Evolutionary conservation across 345 rosid genomes (phyloP), one percentile per base, ranked within the genome.

Genomic region (Hirschfeldia incana): DNA sequence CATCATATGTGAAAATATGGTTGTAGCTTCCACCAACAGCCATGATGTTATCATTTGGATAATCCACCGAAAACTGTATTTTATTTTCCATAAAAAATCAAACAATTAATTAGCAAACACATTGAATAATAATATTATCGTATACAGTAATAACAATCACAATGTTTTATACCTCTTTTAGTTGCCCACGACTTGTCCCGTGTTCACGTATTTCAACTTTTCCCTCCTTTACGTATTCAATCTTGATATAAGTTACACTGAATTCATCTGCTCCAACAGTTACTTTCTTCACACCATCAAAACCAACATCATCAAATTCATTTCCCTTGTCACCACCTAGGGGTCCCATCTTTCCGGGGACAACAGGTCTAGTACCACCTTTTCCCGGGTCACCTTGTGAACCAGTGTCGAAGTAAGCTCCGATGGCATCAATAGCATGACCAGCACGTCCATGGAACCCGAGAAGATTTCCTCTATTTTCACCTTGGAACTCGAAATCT

Each of bases 381-480:
- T 49, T 49, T n/a, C 59, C 59, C 3, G 15, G 3, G 8, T 27
- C 26, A 15, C 59, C 59, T 53, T 53, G 59, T 53, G 65, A 73
- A 26, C 74, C 69, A 9, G 2, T 46, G 2, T 65, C 66, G 5
- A 80, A 46, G 66, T 80, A 63, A 34, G 66, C 75, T 2, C 83
- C 83, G 32, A 80, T 2, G 9, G 83, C 74, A 61, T 80, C 28
- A 17, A 80, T 27, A 21, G 59, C 26, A 53, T 4, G 6, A 6
- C 59, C 59, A 1, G 26, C 59, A 49, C 79, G 78, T 53, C 83
- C 79, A 69, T 74, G 78, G 37, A 80, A 75, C 2, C 83, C 83
- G 42, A 80, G 39, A 57, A 80, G 74, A 32, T 68, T 79, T 42
- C 81, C 77, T 67, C 81, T 73, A 39, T 60, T 55, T 55, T 70